Base-by-base conservation (phyloP, 345 rosid species). In the Eucalyptus tenuipes region DNA sequence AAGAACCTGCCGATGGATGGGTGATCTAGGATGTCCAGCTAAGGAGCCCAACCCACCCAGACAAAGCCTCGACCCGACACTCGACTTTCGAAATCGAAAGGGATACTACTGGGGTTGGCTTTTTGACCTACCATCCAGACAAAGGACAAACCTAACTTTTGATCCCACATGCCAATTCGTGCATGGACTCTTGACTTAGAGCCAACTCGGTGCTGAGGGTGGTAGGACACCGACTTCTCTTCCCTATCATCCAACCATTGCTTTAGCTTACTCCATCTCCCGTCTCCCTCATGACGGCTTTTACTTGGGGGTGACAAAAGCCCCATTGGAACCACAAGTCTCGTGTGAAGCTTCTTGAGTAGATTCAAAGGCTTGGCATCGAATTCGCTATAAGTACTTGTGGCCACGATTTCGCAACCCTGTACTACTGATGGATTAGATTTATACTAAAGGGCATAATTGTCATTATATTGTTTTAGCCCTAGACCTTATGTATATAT, bases 1-100 rank as follows among this genome's bases (percentile, higher is more conserved):
- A 91, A 84, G 90, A 91, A 90, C 18, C 91, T 89, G 18, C 93
- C 91, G 2, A 88, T 87, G 3, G 91, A 89, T 6, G 48, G 45
- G 44, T 91, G 90, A 13, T 27, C 81, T 42, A 91, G 88, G 87
- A 91, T 89, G 29, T 79, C 75, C 2, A 88, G 20, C n/a, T 91
- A 88, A n/a, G 91, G 91, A 7, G 85, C 93, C 91, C 90, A 91
- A 15, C 18, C 48, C 27, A 50, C 85, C 88, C 85, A 89, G 13
- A 90, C 84, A 8, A 90, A 6, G 20, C 93, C 91, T 40, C 47
- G 45, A 49, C 87, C 89, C 20, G 53, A n/a, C 13, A 89, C 87
- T 29, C 88, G 87, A 3, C 81, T 75, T 44, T 47, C 44, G 52
- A 89, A 90, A 31, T 88, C 90, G 4, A 17, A 17, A 3, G 91